Base-by-base conservation (phyloP, 75 land plant species). In the Picea glauca region DNA sequence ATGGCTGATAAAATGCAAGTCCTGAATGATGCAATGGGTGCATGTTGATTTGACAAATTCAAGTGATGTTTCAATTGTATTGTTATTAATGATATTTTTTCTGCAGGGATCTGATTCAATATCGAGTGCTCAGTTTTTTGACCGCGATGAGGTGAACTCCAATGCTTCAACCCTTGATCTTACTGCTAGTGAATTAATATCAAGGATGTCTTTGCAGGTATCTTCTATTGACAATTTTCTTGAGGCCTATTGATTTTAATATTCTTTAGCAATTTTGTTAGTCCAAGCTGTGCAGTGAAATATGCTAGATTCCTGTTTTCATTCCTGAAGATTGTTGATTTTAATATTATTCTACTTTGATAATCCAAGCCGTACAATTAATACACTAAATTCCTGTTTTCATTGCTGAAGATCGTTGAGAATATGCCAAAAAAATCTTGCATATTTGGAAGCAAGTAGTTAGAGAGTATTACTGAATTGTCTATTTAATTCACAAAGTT, bases 71-170 rank as follows among this genome's bases (percentile, higher is more conserved):
- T 26, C 18, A 68, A 23, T 12, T 31, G 18, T 30, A 58, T 54
- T 75, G 3, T 60, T 14, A 21, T 13, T 26, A 58, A 58, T 58
- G 33, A 26, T 56, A 20, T 46, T 54, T 43, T 59, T 75, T 7
- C 38, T 62, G 86, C 78, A 86, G 87, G 85, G 81, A 65, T 86
- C 87, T 31, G 35, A 76, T 46, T 79, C 86, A 35, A 86, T 87
- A 63, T 87, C 89, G 72, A 87, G 89, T 87, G 89, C 89, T 5
- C 88, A 86, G 70, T 87, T 81, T 78, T 87, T 87, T 85, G 89
- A 85, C 67, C 87, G 89, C 20, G 82, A 87, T 2, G 89, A 87
- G 67, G 80, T 56, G 6, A 43, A 65, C 11, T 13, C 60, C 60
- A 72, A 54, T 64, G 77, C 67, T 77, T 75, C 89, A 26, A 57